A percentile compares a stretch with the other conserved stretches of the same genome.
Evolutionary conservation across 2,329 filamentous ascomycete genomes (phyloP).

Genomic region (Fusarium buxicola): DNA sequence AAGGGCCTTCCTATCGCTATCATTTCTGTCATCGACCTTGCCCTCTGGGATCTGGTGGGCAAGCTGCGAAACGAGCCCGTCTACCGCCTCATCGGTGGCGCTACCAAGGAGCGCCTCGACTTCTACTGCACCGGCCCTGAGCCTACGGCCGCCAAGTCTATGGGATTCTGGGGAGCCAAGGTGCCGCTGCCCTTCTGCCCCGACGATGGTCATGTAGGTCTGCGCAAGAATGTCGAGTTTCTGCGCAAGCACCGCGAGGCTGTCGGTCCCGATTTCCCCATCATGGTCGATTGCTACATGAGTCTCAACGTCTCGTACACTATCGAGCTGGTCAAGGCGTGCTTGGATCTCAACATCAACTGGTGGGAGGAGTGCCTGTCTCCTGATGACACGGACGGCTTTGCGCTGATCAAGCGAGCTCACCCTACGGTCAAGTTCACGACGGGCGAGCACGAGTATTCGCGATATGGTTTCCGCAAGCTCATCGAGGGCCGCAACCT

Average conservation of each 20-base stretch:
- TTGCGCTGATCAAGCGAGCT: conserved; percentile 88
- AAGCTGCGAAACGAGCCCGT: conserved; percentile 94
- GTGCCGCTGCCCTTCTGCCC: conserved; percentile 91
- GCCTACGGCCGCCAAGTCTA: conserved; percentile 80
- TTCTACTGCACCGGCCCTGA: conserved; percentile 97
- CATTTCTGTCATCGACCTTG: conserved; percentile 94
- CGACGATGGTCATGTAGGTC: conserved; percentile 83
- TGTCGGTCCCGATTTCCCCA: conserved; percentile 89
- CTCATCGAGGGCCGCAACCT: conserved; percentile 91
- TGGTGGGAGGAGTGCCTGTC: conserved; percentile 98
- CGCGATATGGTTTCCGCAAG: conserved; percentile 93
- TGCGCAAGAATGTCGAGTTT: conserved; percentile 92
- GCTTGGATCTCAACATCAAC: conserved; percentile 87
- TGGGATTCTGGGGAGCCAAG: conserved; percentile 93
- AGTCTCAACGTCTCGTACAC: conserved; percentile 92
- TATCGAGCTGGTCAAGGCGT: conserved; percentile 88
- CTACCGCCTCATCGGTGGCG: conserved; percentile 92
- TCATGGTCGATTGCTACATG: conserved; percentile 99
- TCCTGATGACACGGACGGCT: conserved; percentile 92
- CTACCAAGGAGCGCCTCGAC: conserved; percentile 83
- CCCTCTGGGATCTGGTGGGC: conserved; percentile 90
- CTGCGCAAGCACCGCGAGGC: conserved; percentile 84
- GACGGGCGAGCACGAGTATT: conserved; percentile 96
- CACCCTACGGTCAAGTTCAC: conserved; percentile 94
- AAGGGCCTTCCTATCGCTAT: conserved; percentile 91